Base-by-base conservation (phyloP, 441 rosid genomes). In the Populus hybrid region DNA sequence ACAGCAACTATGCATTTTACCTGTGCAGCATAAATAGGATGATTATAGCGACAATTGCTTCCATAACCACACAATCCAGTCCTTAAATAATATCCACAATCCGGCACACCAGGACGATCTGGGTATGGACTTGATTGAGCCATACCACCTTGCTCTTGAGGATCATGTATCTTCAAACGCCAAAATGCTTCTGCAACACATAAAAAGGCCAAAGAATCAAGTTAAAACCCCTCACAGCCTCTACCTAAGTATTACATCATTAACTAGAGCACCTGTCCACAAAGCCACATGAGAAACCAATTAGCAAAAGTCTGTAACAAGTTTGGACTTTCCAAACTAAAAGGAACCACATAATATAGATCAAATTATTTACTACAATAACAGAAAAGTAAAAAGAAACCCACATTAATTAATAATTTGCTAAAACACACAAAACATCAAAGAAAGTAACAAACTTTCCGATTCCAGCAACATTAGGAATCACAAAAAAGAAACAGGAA, bases 41-140 rank as follows among this genome's bases (percentile, higher is more conserved):
- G n/a, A n/a, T n/a, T n/a, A n/a, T n/a, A n/a, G n/a, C n/a, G n/a
- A n/a, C n/a, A n/a, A n/a, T n/a, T n/a, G n/a, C n/a, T n/a, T n/a
- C n/a, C n/a, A n/a, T n/a, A n/a, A n/a, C n/a, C n/a, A n/a, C n/a
- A n/a, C n/a, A n/a, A n/a, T n/a, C n/a, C n/a, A n/a, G n/a, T n/a
- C n/a, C n/a, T n/a, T n/a, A n/a, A n/a, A n/a, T n/a, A n/a, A n/a
- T n/a, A n/a, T n/a, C n/a, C n/a, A n/a, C n/a, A n/a, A n/a, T n/a
- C 94, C 11, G 90, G 90, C 81, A 88, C 91, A 28, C 93, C 92
- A 2, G 97, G 95, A 70, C 97, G 98, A 83, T 88, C 94, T 3
- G 97, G 98, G 83, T 93, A 94, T 33, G 81, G 79, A 63, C 80
- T 78, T 24, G 87, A 68, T 79, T 83, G 69, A 74, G 78, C 77